Base-by-base conservation (phyloP, 768 basidiomycete species). In the Cantharellus anzutake region DNA sequence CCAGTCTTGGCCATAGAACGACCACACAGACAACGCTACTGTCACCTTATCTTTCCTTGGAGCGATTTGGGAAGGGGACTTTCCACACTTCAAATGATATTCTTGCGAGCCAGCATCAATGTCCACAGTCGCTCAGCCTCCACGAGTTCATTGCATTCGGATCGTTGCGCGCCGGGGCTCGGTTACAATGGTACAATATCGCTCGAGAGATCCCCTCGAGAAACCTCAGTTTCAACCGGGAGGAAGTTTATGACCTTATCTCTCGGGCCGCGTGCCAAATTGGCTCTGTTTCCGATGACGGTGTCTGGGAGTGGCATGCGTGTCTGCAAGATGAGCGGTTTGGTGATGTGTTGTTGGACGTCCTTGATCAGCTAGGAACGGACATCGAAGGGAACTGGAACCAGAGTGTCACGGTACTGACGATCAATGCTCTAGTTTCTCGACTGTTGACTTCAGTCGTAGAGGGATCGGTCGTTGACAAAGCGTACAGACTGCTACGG, bases 101-200 rank as follows among this genome's bases (percentile, higher is more conserved):
- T 42, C 63, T 80, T 37, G 72, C 73, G 29, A 63, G 66, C n/a
- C 78, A 79, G 62, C 63, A 61, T 0, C 65, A 68, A 4, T 78
- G 77, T 58, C 73, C 73, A 3, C 52, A 57, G 29, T 67, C 72
- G 3, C 65, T 80, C 34, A 70, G 62, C 4, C 61, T 76, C 2
- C 76, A 80, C 38, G 78, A 80, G 59, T 74, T 68, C 41, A 67
- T 73, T 7, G 69, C 74, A 0, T 80, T 77, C 57, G 73, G 71
- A 5, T 67, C 70, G 56, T 62, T 80, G 41, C 75, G 79, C 3
- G 70, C 73, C 42, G 78, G 78, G 0, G 60, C 68, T 0, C 65
- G 60, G 2, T 62, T 80, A 0, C 78, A 80, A 56, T 79, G 77
- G 78, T 65, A 73, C 42, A 80, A 80, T 60, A 73, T 80, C 42